phyloP scores from a whole-genome alignment of 2,329 filamentous ascomycete species.

The Trichoderma simmonsii region DNA sequence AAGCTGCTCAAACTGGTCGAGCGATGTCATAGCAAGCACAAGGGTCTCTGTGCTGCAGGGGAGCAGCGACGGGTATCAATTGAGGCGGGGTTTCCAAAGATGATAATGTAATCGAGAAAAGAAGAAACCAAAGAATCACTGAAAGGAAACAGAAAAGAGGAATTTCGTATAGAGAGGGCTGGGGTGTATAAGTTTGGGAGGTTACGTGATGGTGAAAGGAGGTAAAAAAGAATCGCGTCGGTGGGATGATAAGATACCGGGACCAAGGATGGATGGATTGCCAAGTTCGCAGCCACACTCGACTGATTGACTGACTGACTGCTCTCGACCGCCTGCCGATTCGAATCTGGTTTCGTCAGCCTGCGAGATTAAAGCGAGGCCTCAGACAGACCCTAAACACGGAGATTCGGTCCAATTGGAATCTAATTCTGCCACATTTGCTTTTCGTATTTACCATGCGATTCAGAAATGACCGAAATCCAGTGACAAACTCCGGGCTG shows the following conservation, averaged over 20 bases:
- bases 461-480: not conserved
- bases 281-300: not conserved
- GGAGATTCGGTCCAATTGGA: not conserved
- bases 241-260: conserved; percentile 3
- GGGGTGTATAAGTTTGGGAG: not conserved
- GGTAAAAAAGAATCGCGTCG: conserved; percentile 1
- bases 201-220: conserved; percentile 4
- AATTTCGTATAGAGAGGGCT: not conserved
- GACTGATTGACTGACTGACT: not conserved
- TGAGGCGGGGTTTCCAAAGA: not conserved
- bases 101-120: not conserved
- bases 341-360: not conserved
- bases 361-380: not conserved
- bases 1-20: not conserved
- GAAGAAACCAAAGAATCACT: not conserved
- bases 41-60: not conserved
- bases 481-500: not conserved
- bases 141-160: not conserved
- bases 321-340: not conserved
- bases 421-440: not conserved
- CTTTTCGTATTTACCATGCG: not conserved
- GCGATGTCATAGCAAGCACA: not conserved
- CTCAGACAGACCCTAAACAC: not conserved
- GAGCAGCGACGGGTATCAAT: not conserved
- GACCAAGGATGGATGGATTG: not conserved